phyloP scores from a whole-genome alignment of 169 alveolate species.

The Perkinsus marinus region DNA sequence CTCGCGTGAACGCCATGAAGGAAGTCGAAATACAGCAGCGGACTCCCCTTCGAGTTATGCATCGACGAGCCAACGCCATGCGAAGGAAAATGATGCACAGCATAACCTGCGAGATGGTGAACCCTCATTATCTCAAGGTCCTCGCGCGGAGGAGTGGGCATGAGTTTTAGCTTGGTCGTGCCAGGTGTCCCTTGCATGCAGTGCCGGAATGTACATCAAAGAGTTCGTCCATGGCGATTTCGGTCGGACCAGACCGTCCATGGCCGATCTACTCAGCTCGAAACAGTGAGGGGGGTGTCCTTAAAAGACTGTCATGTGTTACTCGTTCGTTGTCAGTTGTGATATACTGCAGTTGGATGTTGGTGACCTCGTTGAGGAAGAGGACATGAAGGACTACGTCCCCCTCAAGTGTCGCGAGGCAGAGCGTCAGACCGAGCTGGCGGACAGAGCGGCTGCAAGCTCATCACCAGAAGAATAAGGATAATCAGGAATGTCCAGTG shows the following conservation, averaged over 20 bases:
- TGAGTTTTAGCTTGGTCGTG: background rate
- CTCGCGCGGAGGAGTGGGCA: slow-evolving; percentile 7
- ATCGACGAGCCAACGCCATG: slow-evolving; percentile 48
- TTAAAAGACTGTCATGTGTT: background rate
- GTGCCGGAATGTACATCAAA: slow-evolving; percentile 72
- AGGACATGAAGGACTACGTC: background rate
- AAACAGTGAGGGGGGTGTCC: background rate
- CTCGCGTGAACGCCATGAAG: slow-evolving; percentile 18
- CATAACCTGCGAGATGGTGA: slow-evolving; percentile 36
- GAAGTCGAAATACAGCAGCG: slow-evolving; percentile 37
- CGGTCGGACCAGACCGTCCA: slow-evolving; percentile 67
- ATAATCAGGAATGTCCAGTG: background rate
- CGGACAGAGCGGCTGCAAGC: background rate
- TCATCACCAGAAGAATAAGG: background rate
- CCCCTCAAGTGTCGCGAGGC: background rate
- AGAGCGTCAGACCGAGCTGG: background rate
- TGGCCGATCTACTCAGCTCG: background rate
- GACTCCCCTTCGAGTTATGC: slow-evolving; percentile 68
- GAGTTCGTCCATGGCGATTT: slow-evolving; percentile 77
- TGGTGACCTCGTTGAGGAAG: slow-evolving; percentile 7
- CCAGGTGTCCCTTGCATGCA: slow-evolving; percentile 26
- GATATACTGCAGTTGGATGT: slow-evolving; percentile 52
- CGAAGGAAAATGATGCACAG: slow-evolving; percentile 41
- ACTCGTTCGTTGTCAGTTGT: background rate
- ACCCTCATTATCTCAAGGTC: slow-evolving; percentile 48